A percentile compares a stretch with the other conserved stretches of the same genome.
Conservation (phyloP, 2,329 filamentous ascomycete genomes). For the Colletotrichum liaoningense region DNA sequence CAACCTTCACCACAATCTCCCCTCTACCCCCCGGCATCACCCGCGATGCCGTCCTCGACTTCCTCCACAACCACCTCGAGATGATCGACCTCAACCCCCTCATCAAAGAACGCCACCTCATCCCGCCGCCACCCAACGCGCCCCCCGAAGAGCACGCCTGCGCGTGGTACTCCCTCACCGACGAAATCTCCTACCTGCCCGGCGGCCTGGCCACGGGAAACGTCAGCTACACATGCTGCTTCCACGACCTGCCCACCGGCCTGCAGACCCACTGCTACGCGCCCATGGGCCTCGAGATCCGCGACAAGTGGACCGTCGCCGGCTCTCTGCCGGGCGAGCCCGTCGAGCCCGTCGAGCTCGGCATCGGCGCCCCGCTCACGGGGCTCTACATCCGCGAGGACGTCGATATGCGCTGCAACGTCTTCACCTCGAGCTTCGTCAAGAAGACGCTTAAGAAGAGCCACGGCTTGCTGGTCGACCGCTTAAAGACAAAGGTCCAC, state of each 20-base stretch:
- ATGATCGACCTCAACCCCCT: constrained; percentile 93
- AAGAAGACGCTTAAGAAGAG: constrained; percentile 85
- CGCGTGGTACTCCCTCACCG: constrained; percentile 83
- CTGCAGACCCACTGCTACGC: constrained; percentile 88
- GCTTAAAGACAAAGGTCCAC: constrained; percentile 58
- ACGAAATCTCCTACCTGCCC: constrained; percentile 81
- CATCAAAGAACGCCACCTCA: constrained; percentile 77
- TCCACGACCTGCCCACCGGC: constrained; percentile 77
- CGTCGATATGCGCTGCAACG: constrained; percentile 83
- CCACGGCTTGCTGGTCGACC: constrained; percentile 76
- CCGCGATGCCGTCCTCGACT: constrained; percentile 77
- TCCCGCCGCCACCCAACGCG: constrained; percentile 73
- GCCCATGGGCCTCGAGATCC: constrained; percentile 83
- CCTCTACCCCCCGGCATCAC: constrained; percentile 77
- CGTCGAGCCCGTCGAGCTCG: constrained; percentile 72
- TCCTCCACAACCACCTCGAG: constrained; percentile 80
- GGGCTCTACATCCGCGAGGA: constrained; percentile 89
- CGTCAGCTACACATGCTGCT: constrained; percentile 83
- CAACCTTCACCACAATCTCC: constrained; percentile 81
- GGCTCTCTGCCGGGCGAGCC: constrained; percentile 79
- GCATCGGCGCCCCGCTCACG: constrained; percentile 70
- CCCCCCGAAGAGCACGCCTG: constrained; percentile 77
- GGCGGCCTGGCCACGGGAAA: constrained; percentile 73
- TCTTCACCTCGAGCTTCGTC: constrained; percentile 80
- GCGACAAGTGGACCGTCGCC: constrained; percentile 80